These are phyloP conservation scores for Stentor coeruleus DNA, from an alignment of 73 alveolate species.

Conservation along the genomic window DNA sequence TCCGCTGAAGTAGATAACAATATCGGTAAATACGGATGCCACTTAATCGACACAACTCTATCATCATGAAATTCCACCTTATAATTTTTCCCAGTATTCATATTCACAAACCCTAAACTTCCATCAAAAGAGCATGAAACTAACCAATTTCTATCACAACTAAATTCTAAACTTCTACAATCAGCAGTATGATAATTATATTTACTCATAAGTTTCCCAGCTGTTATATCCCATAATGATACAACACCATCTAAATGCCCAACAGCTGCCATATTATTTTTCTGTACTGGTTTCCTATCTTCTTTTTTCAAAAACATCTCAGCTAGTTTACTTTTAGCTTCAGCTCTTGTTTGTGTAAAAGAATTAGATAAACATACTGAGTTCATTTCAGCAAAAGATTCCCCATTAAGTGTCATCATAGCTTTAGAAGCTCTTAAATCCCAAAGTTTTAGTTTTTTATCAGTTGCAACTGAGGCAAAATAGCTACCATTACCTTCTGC, in stretches of 20 bases:
- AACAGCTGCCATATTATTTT: slow-evolving; percentile 30
- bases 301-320: slow-evolving; percentile 6
- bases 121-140: slow-evolving; percentile 40
- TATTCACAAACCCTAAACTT: slow-evolving; percentile 29
- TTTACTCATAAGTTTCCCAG: slow-evolving; percentile 23
- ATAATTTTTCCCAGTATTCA: slow-evolving; percentile 25
- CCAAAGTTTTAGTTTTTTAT: slow-evolving; percentile 90
- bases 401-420: slow-evolving; percentile 45
- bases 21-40: slow-evolving; percentile 81
- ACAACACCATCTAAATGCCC: slow-evolving; percentile 54
- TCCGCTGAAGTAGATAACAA: slow-evolving; percentile 74
- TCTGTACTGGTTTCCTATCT: neutral
- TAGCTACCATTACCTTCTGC: slow-evolving; percentile 87
- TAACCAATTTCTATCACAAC: slow-evolving; percentile 39
- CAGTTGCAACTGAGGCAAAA: slow-evolving; percentile 89
- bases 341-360: neutral
- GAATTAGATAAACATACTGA: slow-evolving; percentile 45
- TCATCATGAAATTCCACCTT: slow-evolving; percentile 38
- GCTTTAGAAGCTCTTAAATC: slow-evolving; percentile 74
- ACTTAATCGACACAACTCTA: slow-evolving; percentile 45
- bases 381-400: slow-evolving; percentile 62
- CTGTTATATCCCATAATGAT: slow-evolving; percentile 45
- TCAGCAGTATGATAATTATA: slow-evolving; percentile 42
- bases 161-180: slow-evolving; percentile 58
- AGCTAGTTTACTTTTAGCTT: slow-evolving; percentile 4